These are phyloP conservation scores for Bruguiera sexangula DNA, from an alignment of 345 rosid species.

Conservation along the genomic window DNA sequence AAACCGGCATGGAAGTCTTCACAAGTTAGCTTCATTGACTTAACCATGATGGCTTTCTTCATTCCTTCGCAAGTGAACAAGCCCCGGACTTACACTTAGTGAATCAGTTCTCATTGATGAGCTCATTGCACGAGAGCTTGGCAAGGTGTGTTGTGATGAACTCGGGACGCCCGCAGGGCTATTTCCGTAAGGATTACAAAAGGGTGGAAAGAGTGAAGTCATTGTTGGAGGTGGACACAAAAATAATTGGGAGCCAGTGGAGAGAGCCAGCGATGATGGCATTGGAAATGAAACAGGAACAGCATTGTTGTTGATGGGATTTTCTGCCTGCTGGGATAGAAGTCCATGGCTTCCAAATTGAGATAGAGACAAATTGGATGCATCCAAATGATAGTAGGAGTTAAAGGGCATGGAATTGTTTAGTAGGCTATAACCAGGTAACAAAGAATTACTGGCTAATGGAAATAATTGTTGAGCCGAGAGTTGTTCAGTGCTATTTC, in stretches of 20 bases:
- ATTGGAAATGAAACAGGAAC: constrained; percentile 7
- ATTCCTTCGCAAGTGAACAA: constrained; percentile 27
- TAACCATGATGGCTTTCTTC: constrained; percentile 20
- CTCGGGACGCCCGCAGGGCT: constrained; percentile 5
- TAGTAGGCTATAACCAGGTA: constrained; percentile 29
- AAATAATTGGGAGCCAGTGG: constrained; percentile 49
- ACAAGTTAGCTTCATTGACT: constrained; percentile 27
- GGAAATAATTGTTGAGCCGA: constrained; percentile 52
- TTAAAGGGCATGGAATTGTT: constrained; percentile 40
- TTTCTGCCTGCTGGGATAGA: constrained; percentile 47
- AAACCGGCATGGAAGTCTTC: too few relatives aligned
- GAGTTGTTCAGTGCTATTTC: constrained; percentile 21
- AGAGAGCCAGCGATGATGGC: constrained; percentile 32
- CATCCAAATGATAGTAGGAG: constrained; percentile 54
- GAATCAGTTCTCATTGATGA: constrained; percentile 38
- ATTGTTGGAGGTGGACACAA: constrained; percentile 54
- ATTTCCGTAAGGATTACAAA: constrained; percentile 37
- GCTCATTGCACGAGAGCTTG: constrained; percentile 17
- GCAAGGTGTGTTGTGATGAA: constrained; percentile 4
- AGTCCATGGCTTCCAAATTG: constrained; percentile 65
- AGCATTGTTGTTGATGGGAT: constrained; percentile 20
- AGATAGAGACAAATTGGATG: constrained; percentile 61
- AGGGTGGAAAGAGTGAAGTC: constrained; percentile 56
- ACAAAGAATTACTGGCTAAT: constrained; percentile 28
- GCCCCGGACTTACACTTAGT: constrained; percentile 33